Conservation (phyloP, 352 stramenopile genomes). For the Aphanomyces invadans region DNA sequence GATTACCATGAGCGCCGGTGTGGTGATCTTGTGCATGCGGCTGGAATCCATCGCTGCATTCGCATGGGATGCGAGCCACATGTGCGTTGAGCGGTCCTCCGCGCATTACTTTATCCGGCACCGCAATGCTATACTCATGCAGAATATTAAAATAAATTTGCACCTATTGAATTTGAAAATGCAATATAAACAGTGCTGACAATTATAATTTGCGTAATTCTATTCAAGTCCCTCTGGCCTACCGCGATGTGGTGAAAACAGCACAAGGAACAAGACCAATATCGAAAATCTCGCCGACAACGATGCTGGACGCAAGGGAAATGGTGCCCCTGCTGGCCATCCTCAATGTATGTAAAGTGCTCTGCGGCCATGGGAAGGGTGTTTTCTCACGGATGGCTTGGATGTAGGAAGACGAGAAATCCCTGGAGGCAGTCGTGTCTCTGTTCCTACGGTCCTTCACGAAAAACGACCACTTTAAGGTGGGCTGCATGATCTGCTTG, state of each 20-base stretch:
- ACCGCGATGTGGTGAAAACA: background rate
- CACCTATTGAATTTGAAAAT: background rate
- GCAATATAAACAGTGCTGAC: background rate
- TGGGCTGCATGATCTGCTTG: slow-evolving; percentile 86
- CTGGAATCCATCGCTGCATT: background rate
- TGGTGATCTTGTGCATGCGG: too few species aligned
- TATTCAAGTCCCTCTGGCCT: background rate
- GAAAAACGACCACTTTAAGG: slow-evolving; percentile 87
- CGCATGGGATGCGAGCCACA: background rate
- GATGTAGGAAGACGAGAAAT: slow-evolving; percentile 76
- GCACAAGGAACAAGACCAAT: slow-evolving; percentile 6
- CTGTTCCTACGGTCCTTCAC: slow-evolving; percentile 73
- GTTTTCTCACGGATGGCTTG: background rate
- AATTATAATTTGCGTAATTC: background rate
- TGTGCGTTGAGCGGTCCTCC: background rate
- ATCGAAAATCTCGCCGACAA: slow-evolving; percentile 14
- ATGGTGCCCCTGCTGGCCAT: slow-evolving; percentile 70
- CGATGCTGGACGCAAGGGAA: slow-evolving; percentile 77
- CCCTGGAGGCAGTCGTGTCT: slow-evolving; percentile 58
- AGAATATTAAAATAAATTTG: slow-evolving; percentile 1
- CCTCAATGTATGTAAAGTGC: slow-evolving; percentile 53
- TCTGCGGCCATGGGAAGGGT: slow-evolving; percentile 4
- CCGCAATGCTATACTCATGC: background rate
- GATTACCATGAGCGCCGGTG: too few species aligned
- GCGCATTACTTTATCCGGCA: background rate